Percentiles rank a stretch among this genome's conserved stretches.
phyloP scores from a whole-genome alignment of 176 grass and related monocot genomes.

The Paspalum vaginatum region DNA sequence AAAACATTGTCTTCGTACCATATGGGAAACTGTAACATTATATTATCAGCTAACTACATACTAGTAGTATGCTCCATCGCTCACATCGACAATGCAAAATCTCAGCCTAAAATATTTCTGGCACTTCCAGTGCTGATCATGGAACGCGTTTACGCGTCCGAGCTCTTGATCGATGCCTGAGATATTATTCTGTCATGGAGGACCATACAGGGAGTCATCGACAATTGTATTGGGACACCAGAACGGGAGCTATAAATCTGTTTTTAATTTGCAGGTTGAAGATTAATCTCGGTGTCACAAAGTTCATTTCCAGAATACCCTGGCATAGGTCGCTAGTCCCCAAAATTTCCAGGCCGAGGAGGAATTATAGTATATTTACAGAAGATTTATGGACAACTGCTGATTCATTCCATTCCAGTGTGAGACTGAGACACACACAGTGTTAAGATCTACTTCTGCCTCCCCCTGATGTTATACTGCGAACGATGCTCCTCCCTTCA shows the following conservation, averaged over 20 bases:
- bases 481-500: constrained; percentile 38
- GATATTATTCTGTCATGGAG: background rate
- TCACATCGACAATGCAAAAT: background rate
- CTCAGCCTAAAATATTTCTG: background rate
- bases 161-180: background rate
- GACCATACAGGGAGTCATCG: background rate
- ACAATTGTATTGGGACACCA: background rate
- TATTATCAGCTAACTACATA: background rate
- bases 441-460: constrained; percentile 21
- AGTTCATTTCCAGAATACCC: constrained; percentile 22
- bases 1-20: too few relatives aligned
- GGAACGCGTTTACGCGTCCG: background rate
- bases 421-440: background rate
- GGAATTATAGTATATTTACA: constrained; percentile 38
- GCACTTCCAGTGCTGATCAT: background rate
- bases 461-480: constrained; percentile 21
- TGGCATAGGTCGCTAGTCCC: background rate
- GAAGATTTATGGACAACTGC: constrained; percentile 21
- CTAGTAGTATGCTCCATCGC: background rate
- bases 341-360: background rate
- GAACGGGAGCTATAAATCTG: too few relatives aligned
- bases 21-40: background rate
- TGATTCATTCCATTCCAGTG: constrained; percentile 4
- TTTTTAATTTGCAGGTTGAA: constrained; percentile 13
- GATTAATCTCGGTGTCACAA: background rate